Base-by-base conservation (phyloP, 371 early-diverging fungal genomes). In the Rhizopus arrhizus region DNA sequence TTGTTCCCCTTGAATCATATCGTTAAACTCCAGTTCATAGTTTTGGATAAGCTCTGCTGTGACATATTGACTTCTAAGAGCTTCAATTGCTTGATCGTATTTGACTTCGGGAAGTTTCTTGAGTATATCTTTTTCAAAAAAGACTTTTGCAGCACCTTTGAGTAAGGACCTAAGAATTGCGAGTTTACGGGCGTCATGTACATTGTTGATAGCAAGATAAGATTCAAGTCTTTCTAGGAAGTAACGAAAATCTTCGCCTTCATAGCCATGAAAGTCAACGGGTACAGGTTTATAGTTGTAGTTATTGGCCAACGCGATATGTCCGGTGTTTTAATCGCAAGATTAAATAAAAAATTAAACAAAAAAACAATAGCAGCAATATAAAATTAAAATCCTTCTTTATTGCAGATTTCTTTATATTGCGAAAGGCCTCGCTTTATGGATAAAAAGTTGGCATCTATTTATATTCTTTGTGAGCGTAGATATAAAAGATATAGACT, bases 241-340 rank as follows among this genome's bases (percentile, higher is more conserved):
- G 34, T 62, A 16, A 8, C 63, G 52, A 38, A 62, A 56, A 22
- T 62, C 57, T 51, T 62, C 63, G 13, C 63, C 63, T 40, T 62
- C 57, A 11, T 32, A 34, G 2, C 63, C 63, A 16, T 48, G 50
- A 33, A 56, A 62, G 38, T 56, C 57, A n/a, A 51, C 43, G 38
- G 12, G 7, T 38, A 12, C 9, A 38, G 38, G 22, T 22, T 22
- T 22, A 22, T 22, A 9, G 38, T 12, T 7, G 2, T 38, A 9
- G 2, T 38, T 38, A 12, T 38, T 38, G 7, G 38, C 38, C 38
- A 38, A 38, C 38, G 38, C 38, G 38, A 38, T 38, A 9, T 38
- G 38, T 38, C 38, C 38, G n/a, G n/a, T n/a, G n/a, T n/a, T n/a
- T n/a, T n/a, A n/a, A n/a, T n/a, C n/a, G n/a, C n/a, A n/a, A n/a